Conservation (phyloP, 805 yeast genomes). For the Lachancea meyersii region DNA sequence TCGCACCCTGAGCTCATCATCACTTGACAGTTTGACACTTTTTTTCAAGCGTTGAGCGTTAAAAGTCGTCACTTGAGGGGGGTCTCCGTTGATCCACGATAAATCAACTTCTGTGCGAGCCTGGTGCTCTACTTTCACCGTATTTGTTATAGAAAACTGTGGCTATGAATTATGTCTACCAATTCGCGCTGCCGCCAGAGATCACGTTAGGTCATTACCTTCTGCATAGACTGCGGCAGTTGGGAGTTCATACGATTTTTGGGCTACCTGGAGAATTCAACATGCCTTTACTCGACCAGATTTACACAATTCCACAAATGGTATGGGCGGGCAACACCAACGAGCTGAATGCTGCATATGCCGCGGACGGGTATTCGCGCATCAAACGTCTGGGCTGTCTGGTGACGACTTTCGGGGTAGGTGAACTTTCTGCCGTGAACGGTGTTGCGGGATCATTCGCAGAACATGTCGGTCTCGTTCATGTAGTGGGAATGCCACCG, state of each 20-base stretch:
- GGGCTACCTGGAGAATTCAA: conserved; percentile 77
- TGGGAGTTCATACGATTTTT: conserved; percentile 50
- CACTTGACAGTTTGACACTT: no score
- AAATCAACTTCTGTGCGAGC: no score
- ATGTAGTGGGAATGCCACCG: conserved; percentile 79
- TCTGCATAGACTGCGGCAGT: conserved; percentile 50
- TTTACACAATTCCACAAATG: conserved; percentile 39
- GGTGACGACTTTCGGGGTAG: conserved; percentile 74
- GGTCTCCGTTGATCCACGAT: no score
- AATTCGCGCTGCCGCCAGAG: conserved; percentile 5
- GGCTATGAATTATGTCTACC: conserved; percentile 3
- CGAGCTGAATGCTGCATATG: conserved; percentile 84
- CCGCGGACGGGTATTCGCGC: conserved; percentile 84
- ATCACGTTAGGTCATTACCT: conserved; percentile 51
- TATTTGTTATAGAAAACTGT: no score
- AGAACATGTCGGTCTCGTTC: conserved; percentile 75
- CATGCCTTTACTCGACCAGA: conserved; percentile 56
- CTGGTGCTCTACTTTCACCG: no score
- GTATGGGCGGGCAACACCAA: conserved; percentile 82
- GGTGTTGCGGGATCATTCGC: conserved; percentile 81
- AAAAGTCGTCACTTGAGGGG: no score
- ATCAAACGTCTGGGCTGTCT: conserved; percentile 34
- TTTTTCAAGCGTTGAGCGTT: no score
- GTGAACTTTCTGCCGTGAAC: conserved; percentile 79
- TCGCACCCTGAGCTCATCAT: no score